phyloP scores from a whole-genome alignment of 148 eudicot genomes.

The Cornus suecica region DNA sequence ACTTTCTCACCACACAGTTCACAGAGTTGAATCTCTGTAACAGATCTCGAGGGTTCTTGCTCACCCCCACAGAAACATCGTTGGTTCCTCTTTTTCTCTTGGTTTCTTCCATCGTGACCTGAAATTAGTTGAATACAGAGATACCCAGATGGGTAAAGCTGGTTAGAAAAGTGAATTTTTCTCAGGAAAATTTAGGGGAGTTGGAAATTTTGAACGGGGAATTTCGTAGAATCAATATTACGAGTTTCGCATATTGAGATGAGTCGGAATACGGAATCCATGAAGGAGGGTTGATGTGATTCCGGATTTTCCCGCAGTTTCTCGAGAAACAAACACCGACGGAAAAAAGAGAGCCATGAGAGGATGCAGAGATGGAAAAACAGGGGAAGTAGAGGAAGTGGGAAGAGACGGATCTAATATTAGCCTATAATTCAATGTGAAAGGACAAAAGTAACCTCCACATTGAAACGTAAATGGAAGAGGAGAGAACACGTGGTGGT shows the following conservation, averaged over 20 bases:
- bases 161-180: background rate
- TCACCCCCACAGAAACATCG: background rate
- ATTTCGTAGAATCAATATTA: background rate
- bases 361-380: background rate
- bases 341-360: background rate
- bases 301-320: background rate
- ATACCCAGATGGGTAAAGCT: background rate
- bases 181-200: background rate
- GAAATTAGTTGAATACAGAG: background rate
- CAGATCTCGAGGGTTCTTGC: conserved; percentile 6
- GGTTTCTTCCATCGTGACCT: conserved; percentile 3
- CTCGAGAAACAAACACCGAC: conserved; percentile 12
- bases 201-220: background rate
- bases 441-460: conserved; percentile 11
- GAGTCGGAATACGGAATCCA: background rate
- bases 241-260: background rate
- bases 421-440: background rate
- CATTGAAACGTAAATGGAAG: background rate
- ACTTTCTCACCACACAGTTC: background rate
- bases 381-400: background rate
- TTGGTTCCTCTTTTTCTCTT: background rate
- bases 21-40: conserved; percentile 7
- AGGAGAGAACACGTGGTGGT: conserved; percentile 17
- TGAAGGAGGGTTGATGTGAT: background rate
- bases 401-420: background rate